Evolutionary conservation across 495 filamentous ascomycete species (phyloP).

Genomic region (Letharia lupina): DNA sequence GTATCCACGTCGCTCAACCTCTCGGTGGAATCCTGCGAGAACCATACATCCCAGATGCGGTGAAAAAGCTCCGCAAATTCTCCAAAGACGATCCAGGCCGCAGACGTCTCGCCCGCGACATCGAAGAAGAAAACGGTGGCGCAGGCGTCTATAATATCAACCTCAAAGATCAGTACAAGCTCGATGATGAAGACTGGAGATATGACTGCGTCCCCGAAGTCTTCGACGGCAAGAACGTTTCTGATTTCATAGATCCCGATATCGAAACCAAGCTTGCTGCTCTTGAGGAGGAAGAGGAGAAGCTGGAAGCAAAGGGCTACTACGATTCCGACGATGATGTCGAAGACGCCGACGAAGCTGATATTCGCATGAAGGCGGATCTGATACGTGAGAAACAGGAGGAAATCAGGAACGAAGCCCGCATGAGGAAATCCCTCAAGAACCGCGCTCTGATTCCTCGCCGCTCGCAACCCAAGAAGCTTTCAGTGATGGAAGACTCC

Average conservation of each 20-base stretch:
- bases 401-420: slow-evolving; percentile 82
- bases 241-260: slow-evolving; percentile 93
- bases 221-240: slow-evolving; percentile 89
- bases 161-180: slow-evolving; percentile 73
- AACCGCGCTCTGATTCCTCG: slow-evolving; percentile 89
- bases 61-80: slow-evolving; percentile 74
- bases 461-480: slow-evolving; percentile 58
- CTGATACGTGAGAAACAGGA: slow-evolving; percentile 87
- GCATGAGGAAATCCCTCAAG: slow-evolving; percentile 89
- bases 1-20: slow-evolving; percentile 93
- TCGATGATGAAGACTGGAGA: slow-evolving; percentile 85
- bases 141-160: slow-evolving; percentile 93
- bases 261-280: slow-evolving; percentile 86
- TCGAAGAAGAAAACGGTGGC: slow-evolving; percentile 88
- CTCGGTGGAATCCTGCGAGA: slow-evolving; percentile 69
- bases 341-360: slow-evolving; percentile 77
- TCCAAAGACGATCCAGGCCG: slow-evolving; percentile 80
- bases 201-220: slow-evolving; percentile 91
- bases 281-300: slow-evolving; percentile 90
- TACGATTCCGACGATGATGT: slow-evolving; percentile 61
- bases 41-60: slow-evolving; percentile 80
- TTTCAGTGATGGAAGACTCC: slow-evolving; percentile 75
- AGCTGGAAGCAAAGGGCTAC: slow-evolving; percentile 74
- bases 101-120: slow-evolving; percentile 67
- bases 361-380: slow-evolving; percentile 83